These are phyloP conservation scores for Avena atlantica DNA, from an alignment of 176 grass and related monocot species.

Conservation along the genomic window DNA sequence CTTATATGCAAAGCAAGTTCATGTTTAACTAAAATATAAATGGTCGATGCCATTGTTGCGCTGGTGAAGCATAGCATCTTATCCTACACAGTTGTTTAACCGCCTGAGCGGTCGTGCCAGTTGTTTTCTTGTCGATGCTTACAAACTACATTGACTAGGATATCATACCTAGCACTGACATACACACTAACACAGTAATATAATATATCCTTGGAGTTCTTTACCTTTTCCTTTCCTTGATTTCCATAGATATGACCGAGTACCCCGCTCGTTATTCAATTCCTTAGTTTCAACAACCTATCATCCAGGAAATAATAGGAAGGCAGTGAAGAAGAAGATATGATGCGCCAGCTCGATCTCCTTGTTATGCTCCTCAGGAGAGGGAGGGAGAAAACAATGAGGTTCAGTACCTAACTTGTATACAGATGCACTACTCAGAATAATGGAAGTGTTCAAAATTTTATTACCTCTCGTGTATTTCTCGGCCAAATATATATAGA, in stretches of 20 bases:
- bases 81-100: slow-evolving; percentile 38
- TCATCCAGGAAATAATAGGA: neutral
- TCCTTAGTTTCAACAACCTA: neutral
- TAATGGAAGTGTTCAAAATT: neutral
- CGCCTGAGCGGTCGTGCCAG: neutral
- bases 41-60: neutral
- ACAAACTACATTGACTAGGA: slow-evolving; percentile 9
- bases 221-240: neutral
- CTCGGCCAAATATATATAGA: neutral
- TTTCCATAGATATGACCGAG: slow-evolving; percentile 38
- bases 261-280: slow-evolving; percentile 3
- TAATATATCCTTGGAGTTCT: neutral
- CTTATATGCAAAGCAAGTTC: too few relatives aligned
- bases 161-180: neutral
- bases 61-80: slow-evolving; percentile 3
- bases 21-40: neutral
- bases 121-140: slow-evolving; percentile 43
- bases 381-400: neutral
- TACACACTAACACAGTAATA: slow-evolving; percentile 1
- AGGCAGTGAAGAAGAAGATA: neutral
- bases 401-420: neutral
- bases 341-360: neutral
- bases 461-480: neutral
- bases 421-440: neutral
- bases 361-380: neutral